Conservation (phyloP, 768 basidiomycete species). For the Hygrophorus russula region DNA sequence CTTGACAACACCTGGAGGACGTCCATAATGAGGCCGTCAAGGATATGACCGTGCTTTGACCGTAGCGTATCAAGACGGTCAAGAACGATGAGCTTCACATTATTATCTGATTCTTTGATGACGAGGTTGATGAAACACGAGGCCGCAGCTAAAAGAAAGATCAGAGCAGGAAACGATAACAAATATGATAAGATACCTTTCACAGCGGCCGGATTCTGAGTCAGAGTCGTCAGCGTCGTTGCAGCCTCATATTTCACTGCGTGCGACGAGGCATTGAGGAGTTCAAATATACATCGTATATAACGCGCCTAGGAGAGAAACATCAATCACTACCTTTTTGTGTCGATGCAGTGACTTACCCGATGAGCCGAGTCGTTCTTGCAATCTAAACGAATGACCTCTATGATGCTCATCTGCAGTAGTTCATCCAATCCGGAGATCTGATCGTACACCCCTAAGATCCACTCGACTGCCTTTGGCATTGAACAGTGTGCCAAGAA, state of each 20-base stretch:
- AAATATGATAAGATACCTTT: constrained; percentile 50
- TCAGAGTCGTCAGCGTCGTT: constrained; percentile 85
- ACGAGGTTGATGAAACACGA: constrained; percentile 81
- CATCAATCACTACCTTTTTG: constrained; percentile 1
- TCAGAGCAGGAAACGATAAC: not conserved
- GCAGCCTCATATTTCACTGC: constrained; percentile 98
- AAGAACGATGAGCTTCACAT: constrained; percentile 95
- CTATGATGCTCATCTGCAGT: constrained; percentile 92
- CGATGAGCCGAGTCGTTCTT: constrained; percentile 74
- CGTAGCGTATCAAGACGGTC: constrained; percentile 80
- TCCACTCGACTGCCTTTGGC: constrained; percentile 86
- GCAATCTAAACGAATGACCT: constrained; percentile 85
- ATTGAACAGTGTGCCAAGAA: constrained; percentile 83
- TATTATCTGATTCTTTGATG: constrained; percentile 95
- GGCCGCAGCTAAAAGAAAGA: constrained; percentile 58
- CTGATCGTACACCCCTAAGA: constrained; percentile 75
- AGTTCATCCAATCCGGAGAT: constrained; percentile 79
- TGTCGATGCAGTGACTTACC: constrained; percentile 31
- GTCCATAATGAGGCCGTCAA: constrained; percentile 93
- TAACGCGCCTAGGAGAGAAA: constrained; percentile 58
- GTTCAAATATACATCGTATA: constrained; percentile 88
- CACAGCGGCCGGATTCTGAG: constrained; percentile 91
- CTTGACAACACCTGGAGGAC: constrained; percentile 83
- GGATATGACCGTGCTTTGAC: constrained; percentile 75
- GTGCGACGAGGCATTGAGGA: constrained; percentile 80